These are phyloP conservation scores for Tolypocladium nubicola DNA, from an alignment of 2,329 filamentous ascomycete species.

Conservation along the genomic window DNA sequence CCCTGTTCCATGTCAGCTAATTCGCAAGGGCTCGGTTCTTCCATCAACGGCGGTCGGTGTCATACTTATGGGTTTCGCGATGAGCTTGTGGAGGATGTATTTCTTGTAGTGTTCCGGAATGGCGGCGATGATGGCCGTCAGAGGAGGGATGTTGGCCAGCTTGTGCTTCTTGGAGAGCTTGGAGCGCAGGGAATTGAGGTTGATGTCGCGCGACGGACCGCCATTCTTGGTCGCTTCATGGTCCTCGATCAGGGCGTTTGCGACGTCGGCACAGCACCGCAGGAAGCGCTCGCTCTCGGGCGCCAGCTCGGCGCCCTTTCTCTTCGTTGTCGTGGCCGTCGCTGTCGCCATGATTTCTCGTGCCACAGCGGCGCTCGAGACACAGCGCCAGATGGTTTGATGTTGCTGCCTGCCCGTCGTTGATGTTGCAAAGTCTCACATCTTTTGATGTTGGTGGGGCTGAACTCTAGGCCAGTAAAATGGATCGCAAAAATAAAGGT, in stretches of 20 bases:
- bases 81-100: constrained; percentile 90
- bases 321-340: constrained; percentile 60
- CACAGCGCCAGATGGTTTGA: not conserved
- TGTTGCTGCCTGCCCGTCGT: not conserved
- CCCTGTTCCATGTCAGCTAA: constrained; percentile 34
- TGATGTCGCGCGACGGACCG: constrained; percentile 73
- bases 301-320: constrained; percentile 61
- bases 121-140: constrained; percentile 94
- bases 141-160: constrained; percentile 74
- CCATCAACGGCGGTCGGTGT: not conserved
- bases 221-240: constrained; percentile 73
- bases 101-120: constrained; percentile 99
- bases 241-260: constrained; percentile 86
- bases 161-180: constrained; percentile 90
- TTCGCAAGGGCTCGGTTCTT: not conserved
- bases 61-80: constrained; percentile 87
- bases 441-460: not conserved
- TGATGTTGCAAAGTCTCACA: not conserved
- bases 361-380: not conserved
- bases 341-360: constrained; percentile 26
- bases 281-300: constrained; percentile 93
- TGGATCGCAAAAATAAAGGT: not conserved
- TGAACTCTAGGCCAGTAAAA: not conserved
- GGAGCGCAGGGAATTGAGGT: constrained; percentile 78
- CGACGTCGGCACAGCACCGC: constrained; percentile 90